Base-by-base conservation (phyloP, 192 early-diverging fungal species). In the Backusella macrospora region DNA sequence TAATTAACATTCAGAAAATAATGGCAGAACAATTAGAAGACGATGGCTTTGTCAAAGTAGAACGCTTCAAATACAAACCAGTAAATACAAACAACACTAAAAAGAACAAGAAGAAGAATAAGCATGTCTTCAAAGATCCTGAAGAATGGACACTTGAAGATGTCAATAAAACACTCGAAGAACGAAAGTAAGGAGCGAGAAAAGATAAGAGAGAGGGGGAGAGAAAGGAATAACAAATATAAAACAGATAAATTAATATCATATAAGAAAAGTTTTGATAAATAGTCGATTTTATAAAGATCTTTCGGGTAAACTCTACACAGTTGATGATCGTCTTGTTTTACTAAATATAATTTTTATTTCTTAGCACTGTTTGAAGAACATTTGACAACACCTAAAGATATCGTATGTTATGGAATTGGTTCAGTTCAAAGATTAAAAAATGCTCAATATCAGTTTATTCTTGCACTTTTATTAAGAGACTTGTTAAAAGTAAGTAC, bases 331-430 rank as follows among this genome's bases (percentile, higher is more conserved):
- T n/a, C n/a, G n/a, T n/a, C n/a, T n/a, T n/a, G n/a, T n/a, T n/a
- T n/a, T n/a, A n/a, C n/a, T n/a, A n/a, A n/a, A n/a, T n/a, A n/a
- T n/a, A n/a, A n/a, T n/a, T n/a, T 15, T 52, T 16, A 0, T 39
- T 34, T 46, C 0, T 14, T 68, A 74, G 73, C 18, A 3, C 4
- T 70, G 13, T 76, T 76, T 37, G 38, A 76, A 6, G 62, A 76
- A 38, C 62, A 76, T 29, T 34, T 76, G 40, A 65, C 23, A 18
- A 38, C 29, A 29, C 62, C 68, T 34, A 39, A 70, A 26, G 74
- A 81, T 62, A 78, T 81, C 64, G 68, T 81, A 14, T 81, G 80
- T 12, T 81, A 81, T 63, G 80, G 80, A 4, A 68, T 81, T 43
- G 80, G 80, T 12, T 81, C 80, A 6, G 75, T 81, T 44, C 76